A percentile compares a stretch with the other conserved stretches of the same genome.
Evolutionary conservation across 257 asterid species (phyloP).

Genomic region (Solanum peruvianum): DNA sequence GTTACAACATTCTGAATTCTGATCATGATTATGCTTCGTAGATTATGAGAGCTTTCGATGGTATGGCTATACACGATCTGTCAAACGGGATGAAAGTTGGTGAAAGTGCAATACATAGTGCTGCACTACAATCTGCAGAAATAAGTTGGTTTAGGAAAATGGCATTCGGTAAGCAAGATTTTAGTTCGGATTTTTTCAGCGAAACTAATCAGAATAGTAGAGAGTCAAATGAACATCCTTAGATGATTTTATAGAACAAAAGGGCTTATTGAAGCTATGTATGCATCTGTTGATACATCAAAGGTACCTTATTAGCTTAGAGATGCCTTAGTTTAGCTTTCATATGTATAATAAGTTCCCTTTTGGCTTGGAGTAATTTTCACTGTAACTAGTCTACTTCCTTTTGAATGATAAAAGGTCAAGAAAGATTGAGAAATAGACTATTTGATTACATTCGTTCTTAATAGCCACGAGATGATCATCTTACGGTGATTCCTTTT

Average conservation of each 20-base stretch:
- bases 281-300: background rate
- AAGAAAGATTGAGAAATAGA: background rate
- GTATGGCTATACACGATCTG: constrained; percentile 46
- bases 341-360: background rate
- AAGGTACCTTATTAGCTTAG: background rate
- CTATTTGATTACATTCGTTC: background rate
- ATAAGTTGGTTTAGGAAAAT: constrained; percentile 63
- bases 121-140: constrained; percentile 75
- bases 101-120: constrained; percentile 58
- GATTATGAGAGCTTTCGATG: constrained; percentile 86
- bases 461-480: background rate
- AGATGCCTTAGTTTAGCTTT: background rate
- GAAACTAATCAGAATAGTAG: constrained; percentile 28
- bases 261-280: background rate
- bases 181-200: constrained; percentile 55
- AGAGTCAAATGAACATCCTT: constrained; percentile 7
- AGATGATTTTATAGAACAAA: background rate
- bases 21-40: constrained; percentile 8
- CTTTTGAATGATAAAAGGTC: background rate
- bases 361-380: constrained; percentile 17
- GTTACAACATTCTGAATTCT: background rate
- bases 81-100: constrained; percentile 89
- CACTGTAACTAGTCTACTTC: constrained; percentile 18
- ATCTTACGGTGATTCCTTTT: too few species aligned
- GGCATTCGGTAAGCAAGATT: constrained; percentile 78